Conservation (phyloP, 352 stramenopile genomes). For the Pilasporangium apinafurcum region DNA sequence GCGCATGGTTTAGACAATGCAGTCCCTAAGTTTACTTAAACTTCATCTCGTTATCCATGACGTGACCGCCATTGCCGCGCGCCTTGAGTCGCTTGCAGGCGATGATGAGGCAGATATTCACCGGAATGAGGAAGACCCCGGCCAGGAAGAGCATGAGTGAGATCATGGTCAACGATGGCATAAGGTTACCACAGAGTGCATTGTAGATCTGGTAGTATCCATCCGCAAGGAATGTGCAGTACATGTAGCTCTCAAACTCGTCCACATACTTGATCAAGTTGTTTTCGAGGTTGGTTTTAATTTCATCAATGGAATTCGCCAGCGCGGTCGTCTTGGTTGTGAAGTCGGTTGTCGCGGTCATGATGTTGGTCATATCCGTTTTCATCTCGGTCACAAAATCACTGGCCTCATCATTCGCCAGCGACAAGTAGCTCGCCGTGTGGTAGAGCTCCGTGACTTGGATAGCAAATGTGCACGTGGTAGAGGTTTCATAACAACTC, state of each 20-base stretch:
- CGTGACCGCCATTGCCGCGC: slow-evolving; percentile 30
- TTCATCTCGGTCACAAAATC: slow-evolving; percentile 25
- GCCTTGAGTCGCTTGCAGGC: slow-evolving; percentile 52
- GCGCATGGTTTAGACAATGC: too few relatives aligned
- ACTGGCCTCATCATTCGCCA: slow-evolving; percentile 12
- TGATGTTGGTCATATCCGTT: slow-evolving; percentile 21
- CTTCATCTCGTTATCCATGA: slow-evolving; percentile 58
- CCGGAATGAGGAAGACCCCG: slow-evolving; percentile 55
- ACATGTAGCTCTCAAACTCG: slow-evolving; percentile 53
- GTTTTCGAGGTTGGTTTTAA: slow-evolving; percentile 30
- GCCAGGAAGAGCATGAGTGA: slow-evolving; percentile 66
- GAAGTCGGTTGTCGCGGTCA: slow-evolving; percentile 23
- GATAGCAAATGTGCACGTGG: slow-evolving; percentile 7
- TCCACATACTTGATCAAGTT: slow-evolving; percentile 46
- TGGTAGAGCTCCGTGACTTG: slow-evolving; percentile 11
- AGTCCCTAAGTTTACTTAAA: slow-evolving; percentile 48
- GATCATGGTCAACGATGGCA: slow-evolving; percentile 68
- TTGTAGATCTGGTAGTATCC: slow-evolving; percentile 45
- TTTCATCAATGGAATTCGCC: slow-evolving; percentile 25
- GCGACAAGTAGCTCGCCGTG: slow-evolving; percentile 2
- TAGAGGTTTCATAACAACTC: slow-evolving; percentile 1
- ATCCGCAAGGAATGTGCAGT: slow-evolving; percentile 48
- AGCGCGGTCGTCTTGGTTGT: slow-evolving; percentile 33
- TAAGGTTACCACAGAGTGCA: slow-evolving; percentile 47
- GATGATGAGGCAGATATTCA: slow-evolving; percentile 70